Percentiles rank a stretch among this genome's conserved stretches.
Evolutionary conservation across 345 rosid species (phyloP).

Genomic region (Sisymbrium irio): DNA sequence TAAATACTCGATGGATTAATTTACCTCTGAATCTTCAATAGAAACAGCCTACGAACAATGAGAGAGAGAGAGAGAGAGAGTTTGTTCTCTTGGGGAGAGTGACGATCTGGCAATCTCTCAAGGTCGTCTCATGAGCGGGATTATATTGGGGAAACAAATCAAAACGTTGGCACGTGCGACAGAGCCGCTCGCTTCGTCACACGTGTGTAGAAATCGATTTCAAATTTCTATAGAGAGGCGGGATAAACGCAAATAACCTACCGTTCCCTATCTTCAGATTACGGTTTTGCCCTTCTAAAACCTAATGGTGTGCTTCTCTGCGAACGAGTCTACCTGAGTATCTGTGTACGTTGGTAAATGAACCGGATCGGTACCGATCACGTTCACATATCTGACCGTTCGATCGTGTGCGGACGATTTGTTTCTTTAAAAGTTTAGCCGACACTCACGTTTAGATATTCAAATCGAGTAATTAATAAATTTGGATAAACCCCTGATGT

Average conservation of each 20-base stretch:
- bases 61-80: background rate
- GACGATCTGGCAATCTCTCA: slow-evolving; percentile 20
- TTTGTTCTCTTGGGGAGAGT: background rate
- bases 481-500: background rate
- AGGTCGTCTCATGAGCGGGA: slow-evolving; percentile 32
- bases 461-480: background rate
- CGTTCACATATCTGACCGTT: background rate
- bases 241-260: background rate
- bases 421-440: too few relatives aligned
- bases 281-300: slow-evolving; percentile 9
- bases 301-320: background rate
- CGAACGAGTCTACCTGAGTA: background rate
- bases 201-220: background rate
- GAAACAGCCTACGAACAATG: background rate
- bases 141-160: slow-evolving; percentile 16
- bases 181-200: background rate
- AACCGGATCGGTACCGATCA: background rate
- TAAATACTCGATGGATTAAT: background rate
- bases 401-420: too few relatives aligned
- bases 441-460: slow-evolving; percentile 5
- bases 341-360: background rate
- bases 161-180: slow-evolving; percentile 19
- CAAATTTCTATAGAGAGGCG: slow-evolving; percentile 26
- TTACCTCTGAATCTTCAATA: slow-evolving; percentile 25
- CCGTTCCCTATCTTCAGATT: background rate